Conservation (phyloP, 2,329 filamentous ascomycete species). For the Pseudocercospora musae region DNA sequence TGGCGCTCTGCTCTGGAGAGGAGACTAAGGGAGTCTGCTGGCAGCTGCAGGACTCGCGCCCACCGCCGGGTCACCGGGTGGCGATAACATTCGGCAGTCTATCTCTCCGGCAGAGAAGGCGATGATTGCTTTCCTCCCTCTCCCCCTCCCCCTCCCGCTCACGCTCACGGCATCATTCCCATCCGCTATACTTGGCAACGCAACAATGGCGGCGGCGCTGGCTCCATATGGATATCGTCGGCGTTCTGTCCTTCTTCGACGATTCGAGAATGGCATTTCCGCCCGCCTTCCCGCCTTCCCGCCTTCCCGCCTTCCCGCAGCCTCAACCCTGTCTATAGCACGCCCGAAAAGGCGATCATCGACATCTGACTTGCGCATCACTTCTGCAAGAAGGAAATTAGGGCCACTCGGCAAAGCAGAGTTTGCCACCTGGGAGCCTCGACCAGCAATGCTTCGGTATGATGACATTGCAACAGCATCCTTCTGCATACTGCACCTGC, state of each 20-base stretch:
- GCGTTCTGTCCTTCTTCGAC: slow-evolving; percentile 4
- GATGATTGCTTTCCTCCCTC: too few relatives aligned
- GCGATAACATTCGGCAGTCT: neutral
- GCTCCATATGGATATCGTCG: too few relatives aligned
- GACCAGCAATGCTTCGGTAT: neutral
- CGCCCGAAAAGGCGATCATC: slow-evolving; percentile 14
- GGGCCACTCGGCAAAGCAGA: neutral
- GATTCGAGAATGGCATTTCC: slow-evolving; percentile 5
- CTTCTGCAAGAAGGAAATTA: neutral
- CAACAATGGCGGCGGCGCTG: neutral
- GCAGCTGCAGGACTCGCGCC: neutral
- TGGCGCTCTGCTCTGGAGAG: neutral
- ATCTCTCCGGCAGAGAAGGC: neutral
- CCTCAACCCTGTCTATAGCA: slow-evolving; percentile 15
- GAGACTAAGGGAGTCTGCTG: too few relatives aligned
- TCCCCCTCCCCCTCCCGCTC: too few relatives aligned
- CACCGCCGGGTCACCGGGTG: neutral
- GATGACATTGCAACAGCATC: slow-evolving; percentile 1
- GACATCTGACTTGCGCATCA: slow-evolving; percentile 13
- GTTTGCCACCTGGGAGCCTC: neutral
- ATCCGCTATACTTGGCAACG: neutral
- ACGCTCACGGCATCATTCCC: neutral
- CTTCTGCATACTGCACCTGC: neutral
- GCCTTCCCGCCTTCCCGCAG: neutral
- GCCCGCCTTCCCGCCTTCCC: neutral